These are phyloP conservation scores for Metschnikowia colocasiae DNA, from an alignment of 805 yeast genomes.

Conservation along the genomic window DNA sequence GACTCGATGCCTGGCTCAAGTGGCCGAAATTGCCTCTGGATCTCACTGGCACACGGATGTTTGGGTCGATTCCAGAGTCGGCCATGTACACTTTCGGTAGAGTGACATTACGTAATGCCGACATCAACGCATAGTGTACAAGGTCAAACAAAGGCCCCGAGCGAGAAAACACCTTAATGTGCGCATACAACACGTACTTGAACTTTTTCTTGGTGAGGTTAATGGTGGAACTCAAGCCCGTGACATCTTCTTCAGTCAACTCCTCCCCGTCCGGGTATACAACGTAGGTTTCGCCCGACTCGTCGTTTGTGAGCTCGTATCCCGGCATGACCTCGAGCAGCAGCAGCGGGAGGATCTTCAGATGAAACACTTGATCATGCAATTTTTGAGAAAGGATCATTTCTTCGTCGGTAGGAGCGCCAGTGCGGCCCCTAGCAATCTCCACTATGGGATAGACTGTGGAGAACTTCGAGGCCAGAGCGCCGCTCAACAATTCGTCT, in stretches of 20 bases:
- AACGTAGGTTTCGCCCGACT: constrained; percentile 13
- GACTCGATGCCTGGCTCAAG: constrained; percentile 32
- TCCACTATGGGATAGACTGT: constrained; percentile 71
- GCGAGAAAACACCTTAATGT: constrained; percentile 72
- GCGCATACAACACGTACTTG: constrained; percentile 59
- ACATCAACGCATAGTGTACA: constrained; percentile 63
- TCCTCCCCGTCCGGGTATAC: constrained; percentile 58
- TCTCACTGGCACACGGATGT: constrained; percentile 49
- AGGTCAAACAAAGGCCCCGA: constrained; percentile 79
- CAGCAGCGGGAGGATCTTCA: constrained; percentile 44
- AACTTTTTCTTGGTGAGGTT: constrained; percentile 22
- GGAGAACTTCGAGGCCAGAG: constrained; percentile 19
- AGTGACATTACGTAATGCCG: constrained; percentile 55
- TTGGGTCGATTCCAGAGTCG: constrained; percentile 54
- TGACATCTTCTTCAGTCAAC: constrained; percentile 23
- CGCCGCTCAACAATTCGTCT: constrained; percentile 24
- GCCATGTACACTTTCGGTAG: constrained; percentile 63
- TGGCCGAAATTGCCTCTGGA: constrained; percentile 51
- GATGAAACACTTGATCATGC: constrained; percentile 56
- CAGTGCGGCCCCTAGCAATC: constrained; percentile 67
- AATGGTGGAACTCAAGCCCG: constrained; percentile 20
- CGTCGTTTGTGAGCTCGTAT: constrained; percentile 18
- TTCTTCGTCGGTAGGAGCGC: constrained; percentile 85
- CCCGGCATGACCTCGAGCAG: constrained; percentile 17
- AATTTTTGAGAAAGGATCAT: constrained; percentile 66